phyloP scores from a whole-genome alignment of 2,329 filamentous ascomycete genomes.

The Nectriaceae sp. region DNA sequence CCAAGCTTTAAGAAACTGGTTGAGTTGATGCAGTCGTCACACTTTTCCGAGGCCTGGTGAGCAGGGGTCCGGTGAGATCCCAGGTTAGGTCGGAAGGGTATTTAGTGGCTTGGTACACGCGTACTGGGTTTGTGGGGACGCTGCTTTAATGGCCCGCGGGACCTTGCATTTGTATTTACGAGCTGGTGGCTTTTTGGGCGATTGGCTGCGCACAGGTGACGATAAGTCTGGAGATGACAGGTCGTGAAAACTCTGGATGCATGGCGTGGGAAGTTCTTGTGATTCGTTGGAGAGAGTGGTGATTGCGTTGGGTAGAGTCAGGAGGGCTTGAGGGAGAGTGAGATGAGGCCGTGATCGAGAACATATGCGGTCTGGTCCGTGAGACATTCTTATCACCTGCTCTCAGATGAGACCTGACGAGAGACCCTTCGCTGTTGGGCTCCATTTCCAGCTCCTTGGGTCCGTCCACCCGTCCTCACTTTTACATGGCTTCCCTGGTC shows the following conservation, averaged over 20 bases:
- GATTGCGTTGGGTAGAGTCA: too few species aligned
- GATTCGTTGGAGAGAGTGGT: neutral
- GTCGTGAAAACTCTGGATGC: neutral
- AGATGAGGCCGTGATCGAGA: neutral
- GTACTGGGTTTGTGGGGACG: neutral
- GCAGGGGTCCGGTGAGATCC: neutral
- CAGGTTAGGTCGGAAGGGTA: neutral
- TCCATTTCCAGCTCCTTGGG: neutral
- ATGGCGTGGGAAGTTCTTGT: neutral
- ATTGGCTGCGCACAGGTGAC: neutral
- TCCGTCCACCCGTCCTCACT: neutral
- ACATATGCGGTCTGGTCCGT: neutral
- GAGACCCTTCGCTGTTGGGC: neutral
- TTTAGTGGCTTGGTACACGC: neutral
- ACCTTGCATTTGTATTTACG: neutral
- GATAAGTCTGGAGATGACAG: neutral
- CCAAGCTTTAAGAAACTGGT: neutral
- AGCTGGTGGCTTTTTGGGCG: too few species aligned
- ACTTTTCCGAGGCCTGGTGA: neutral
- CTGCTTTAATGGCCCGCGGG: neutral
- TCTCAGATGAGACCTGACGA: too few species aligned
- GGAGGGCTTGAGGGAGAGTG: neutral
- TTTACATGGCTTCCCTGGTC: neutral
- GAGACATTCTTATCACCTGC: too few species aligned
- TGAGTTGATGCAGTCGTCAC: neutral